Base-by-base conservation (phyloP, 768 basidiomycete species). In the Tubosaeta sp. region DNA sequence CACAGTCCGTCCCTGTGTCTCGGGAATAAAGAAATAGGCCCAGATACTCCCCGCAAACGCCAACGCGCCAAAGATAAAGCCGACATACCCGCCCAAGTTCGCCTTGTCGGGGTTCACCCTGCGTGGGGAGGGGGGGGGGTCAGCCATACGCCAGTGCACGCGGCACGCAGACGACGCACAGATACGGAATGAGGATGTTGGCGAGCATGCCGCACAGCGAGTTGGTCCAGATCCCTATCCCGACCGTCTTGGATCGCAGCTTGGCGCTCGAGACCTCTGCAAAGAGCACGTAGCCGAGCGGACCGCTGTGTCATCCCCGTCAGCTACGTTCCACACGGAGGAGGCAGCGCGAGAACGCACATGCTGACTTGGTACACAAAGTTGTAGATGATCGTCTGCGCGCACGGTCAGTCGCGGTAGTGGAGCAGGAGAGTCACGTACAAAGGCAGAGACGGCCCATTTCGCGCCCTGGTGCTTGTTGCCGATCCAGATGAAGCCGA, bases 211-310 rank as follows among this genome's bases (percentile, higher is more conserved):
- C 50, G 7, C 56, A 65, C 3, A 68, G 52, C 26, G 64, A 63
- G 34, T 61, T 66, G 29, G 56, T 58, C 56, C 53, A 61, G 6
- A 66, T 59, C 1, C 66, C 59, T 6, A 64, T 55, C 1, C 66
- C 58, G n/a, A 66, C 59, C 29, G 64, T 68, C 52, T 64, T 66
- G 14, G 65, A 68, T 29, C 66, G 61, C 12, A 68, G 55, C 49
- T 66, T 66, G 32, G 65, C 58, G 13, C 66, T 65, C 13, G 66
- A 66, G 29, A 66, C 55, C 38, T 66, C 66, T 2, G 62, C 56
- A 48, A 64, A 68, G 41, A 64, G 61, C 48, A 66, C 64, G 22
- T 58, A 68, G 22, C 52, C 64, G 6, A 68, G 37, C 12, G 65
- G 65, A 1, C 66, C 66, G 7, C 65, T 66, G 52, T 33, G 35